Evolutionary conservation across 345 rosid species (phyloP).

Genomic region (Ceriops zippeliana): DNA sequence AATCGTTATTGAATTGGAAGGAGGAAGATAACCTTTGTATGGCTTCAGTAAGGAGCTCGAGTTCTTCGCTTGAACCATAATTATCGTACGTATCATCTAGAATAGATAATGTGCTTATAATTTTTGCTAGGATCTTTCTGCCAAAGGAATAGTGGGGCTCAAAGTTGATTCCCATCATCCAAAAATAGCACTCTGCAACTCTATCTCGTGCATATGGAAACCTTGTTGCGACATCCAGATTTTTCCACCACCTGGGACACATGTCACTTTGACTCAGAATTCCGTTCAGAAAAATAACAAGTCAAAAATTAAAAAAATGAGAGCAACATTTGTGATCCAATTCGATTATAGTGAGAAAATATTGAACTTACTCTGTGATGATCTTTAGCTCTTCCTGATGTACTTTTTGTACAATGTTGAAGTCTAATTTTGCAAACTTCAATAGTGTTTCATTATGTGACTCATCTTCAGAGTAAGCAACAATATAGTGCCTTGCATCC

Average conservation of each 20-base stretch:
- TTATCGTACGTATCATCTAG: slow-evolving; percentile 17
- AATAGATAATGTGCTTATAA: background rate
- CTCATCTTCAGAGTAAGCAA: background rate
- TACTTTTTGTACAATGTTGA: background rate
- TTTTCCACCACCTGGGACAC: slow-evolving; percentile 22
- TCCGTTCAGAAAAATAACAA: no score
- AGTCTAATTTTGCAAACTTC: slow-evolving; percentile 11
- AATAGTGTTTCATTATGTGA: background rate
- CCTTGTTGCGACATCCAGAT: slow-evolving; percentile 5
- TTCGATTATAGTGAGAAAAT: no score
- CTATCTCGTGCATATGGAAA: slow-evolving; percentile 19
- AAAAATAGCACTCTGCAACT: slow-evolving; percentile 15
- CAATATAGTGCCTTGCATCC: slow-evolving; percentile 6
- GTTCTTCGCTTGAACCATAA: slow-evolving; percentile 8
- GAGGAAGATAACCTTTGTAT: background rate
- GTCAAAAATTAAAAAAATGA: no score
- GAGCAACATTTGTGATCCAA: no score
- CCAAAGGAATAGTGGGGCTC: slow-evolving; percentile 13
- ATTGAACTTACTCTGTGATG: background rate
- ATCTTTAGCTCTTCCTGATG: background rate
- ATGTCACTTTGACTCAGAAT: background rate
- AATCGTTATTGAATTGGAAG: no score
- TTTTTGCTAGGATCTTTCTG: slow-evolving; percentile 11
- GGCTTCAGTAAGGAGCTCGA: slow-evolving; percentile 3
- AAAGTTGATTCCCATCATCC: slow-evolving; percentile 9